phyloP scores from a whole-genome alignment of 2,329 filamentous ascomycete species.

The Nemania serpens region DNA sequence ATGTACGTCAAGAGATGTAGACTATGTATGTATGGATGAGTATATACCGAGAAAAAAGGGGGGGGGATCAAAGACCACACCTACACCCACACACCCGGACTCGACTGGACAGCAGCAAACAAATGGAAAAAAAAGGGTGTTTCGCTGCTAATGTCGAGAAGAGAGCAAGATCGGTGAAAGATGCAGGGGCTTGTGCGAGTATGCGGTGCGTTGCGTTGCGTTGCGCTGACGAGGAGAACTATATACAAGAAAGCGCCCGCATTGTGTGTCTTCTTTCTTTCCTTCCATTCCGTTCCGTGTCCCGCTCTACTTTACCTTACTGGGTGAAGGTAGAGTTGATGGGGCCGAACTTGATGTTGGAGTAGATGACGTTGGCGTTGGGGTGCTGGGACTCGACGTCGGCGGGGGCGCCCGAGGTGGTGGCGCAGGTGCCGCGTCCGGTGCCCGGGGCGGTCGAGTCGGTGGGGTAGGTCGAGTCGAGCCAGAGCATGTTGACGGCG shows the following conservation, averaged over 20 bases:
- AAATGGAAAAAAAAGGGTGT: too few species aligned
- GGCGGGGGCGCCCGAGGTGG: conserved; percentile 49
- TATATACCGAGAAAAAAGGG: too few species aligned
- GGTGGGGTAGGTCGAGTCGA: conserved; percentile 62
- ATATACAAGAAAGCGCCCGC: conserved; percentile 23
- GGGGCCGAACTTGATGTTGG: conserved; percentile 55
- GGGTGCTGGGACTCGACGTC: conserved; percentile 47
- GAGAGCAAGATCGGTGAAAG: too few species aligned
- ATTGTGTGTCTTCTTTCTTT: neutral
- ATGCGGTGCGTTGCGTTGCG: too few species aligned
- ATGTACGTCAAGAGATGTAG: neutral
- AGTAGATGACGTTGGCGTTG: conserved; percentile 50
- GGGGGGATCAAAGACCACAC: too few species aligned
- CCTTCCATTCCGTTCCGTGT: neutral
- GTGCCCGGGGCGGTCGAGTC: conserved; percentile 46
- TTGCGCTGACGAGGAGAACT: conserved; percentile 12
- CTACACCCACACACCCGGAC: too few species aligned
- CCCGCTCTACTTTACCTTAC: conserved; percentile 11
- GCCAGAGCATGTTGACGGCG: conserved; percentile 52
- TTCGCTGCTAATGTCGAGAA: too few species aligned
- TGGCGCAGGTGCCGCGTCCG: conserved; percentile 53
- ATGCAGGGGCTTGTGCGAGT: too few species aligned
- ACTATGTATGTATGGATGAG: neutral
- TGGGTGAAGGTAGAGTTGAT: conserved; percentile 49
- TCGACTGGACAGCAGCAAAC: too few species aligned